Conservation (phyloP, 768 basidiomycete genomes). For the Tricholoma flavovirens region DNA sequence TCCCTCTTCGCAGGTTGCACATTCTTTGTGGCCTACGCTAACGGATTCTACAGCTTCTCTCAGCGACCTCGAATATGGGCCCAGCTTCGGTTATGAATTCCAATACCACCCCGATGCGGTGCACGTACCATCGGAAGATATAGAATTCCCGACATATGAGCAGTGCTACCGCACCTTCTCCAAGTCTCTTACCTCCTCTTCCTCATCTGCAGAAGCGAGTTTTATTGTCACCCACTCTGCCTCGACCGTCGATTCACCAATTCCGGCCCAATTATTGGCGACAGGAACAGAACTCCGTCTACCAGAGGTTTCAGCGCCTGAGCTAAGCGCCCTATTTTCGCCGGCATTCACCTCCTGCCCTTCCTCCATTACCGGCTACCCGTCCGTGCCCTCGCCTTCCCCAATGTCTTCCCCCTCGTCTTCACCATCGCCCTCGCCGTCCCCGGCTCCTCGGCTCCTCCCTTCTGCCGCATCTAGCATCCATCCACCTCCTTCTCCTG, state of each 20-base stretch:
- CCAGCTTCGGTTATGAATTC: background rate
- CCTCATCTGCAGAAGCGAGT: background rate
- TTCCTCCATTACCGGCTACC: background rate
- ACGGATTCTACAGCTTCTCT: no score
- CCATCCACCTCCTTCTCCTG: no score
- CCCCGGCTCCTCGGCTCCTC: background rate
- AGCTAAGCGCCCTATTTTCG: background rate
- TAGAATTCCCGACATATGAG: slow-evolving; percentile 17
- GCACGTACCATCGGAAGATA: background rate
- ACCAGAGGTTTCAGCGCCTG: background rate
- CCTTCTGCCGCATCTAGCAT: no score
- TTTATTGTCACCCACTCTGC: no score
- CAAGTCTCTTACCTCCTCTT: background rate
- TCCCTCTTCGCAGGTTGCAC: background rate
- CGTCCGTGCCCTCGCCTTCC: background rate
- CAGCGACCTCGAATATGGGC: background rate
- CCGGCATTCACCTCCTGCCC: background rate
- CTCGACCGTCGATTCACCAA: background rate
- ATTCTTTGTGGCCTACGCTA: background rate
- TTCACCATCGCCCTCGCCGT: background rate
- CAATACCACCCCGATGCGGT: background rate
- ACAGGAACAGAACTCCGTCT: background rate
- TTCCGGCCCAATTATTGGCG: no score
- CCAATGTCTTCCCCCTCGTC: background rate
- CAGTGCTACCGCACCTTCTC: slow-evolving; percentile 16